Base-by-base conservation (phyloP, 129 eudicot genomes). In the Centella asiatica region DNA sequence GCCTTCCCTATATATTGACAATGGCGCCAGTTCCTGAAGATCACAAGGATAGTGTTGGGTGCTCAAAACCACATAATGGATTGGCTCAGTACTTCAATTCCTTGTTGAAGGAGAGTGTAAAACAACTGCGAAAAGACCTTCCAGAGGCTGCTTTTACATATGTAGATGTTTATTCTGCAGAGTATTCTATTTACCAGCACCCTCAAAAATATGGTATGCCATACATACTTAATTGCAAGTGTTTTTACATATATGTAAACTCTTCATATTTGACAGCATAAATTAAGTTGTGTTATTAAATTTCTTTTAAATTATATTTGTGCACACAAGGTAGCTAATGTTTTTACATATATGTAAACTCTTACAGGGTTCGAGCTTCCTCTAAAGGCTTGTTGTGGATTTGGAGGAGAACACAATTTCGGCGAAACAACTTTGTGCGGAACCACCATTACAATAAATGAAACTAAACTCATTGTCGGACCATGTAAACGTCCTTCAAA, bases 381-480 rank as follows among this genome's bases (percentile, higher is more conserved):
- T n/a, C 32, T 64, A n/a, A 31, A 11, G n/a, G 58, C 37, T 15
- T 64, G 69, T 49, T 64, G 69, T 20, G 69, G 58, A 3, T 6
- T 17, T 6, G 69, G 57, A 53, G 59, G 59, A 53, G 3, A 34
- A 53, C 27, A 25, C 27, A 53, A 53, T 53, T 53, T 53, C 1
- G 54, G 24, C 1, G 37, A 31, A 12, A 18, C 0, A 39, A 44
- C 54, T n/a, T n/a, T n/a, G 31, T 62, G 54, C 20, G 40, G 62
- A 34, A 2, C 8, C 9, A 5, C 36, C 12, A 18, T 11, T 4
- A 39, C 11, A 3, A 32, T 60, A 6, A 60, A 39, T 34, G 65
- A 32, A 8, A 36, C 15, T 14, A 8, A 3, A 37, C 0, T 60
- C 9, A 4, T 22, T 31, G 69, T n/a, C 0, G 12, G 12, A 13